Evolutionary conservation across 2,329 filamentous ascomycete species (phyloP).

Genomic region (Phyllosticta citribraziliensis): DNA sequence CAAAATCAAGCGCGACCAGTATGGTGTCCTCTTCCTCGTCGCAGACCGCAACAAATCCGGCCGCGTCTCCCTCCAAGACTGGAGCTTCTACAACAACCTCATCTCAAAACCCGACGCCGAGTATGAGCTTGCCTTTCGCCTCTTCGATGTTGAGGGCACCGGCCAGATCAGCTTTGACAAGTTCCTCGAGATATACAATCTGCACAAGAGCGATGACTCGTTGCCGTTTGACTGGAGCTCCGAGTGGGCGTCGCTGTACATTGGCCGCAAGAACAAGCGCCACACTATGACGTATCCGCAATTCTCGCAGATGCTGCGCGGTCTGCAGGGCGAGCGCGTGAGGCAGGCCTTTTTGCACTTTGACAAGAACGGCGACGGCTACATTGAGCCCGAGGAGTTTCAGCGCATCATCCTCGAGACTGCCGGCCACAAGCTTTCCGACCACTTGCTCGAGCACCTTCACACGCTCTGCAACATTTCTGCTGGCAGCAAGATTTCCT

Average conservation of each 20-base stretch:
- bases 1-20: conserved; percentile 96
- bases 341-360: conserved; percentile 89
- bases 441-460: conserved; percentile 86
- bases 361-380: conserved; percentile 85
- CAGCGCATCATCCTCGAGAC: conserved; percentile 94
- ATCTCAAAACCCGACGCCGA: conserved; percentile 91
- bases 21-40: conserved; percentile 83
- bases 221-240: conserved; percentile 96
- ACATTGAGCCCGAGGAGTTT: conserved; percentile 91
- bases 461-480: conserved; percentile 93
- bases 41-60: conserved; percentile 71
- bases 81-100: conserved; percentile 88
- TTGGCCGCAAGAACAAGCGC: conserved; percentile 75
- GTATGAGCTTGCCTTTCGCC: conserved; percentile 95
- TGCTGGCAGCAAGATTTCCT: conserved; percentile 84
- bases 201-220: conserved; percentile 74
- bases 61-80: conserved; percentile 71
- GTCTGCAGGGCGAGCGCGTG: conserved; percentile 90
- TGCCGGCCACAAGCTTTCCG: conserved; percentile 89
- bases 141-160: conserved; percentile 80
- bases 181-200: conserved; percentile 74
- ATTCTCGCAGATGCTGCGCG: conserved; percentile 96
- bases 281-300: conserved; percentile 92
- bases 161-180: conserved; percentile 84
- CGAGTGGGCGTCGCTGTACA: conserved; percentile 92